Conservation (phyloP, 2,329 filamentous ascomycete genomes). For the Celoporthe dispersa region DNA sequence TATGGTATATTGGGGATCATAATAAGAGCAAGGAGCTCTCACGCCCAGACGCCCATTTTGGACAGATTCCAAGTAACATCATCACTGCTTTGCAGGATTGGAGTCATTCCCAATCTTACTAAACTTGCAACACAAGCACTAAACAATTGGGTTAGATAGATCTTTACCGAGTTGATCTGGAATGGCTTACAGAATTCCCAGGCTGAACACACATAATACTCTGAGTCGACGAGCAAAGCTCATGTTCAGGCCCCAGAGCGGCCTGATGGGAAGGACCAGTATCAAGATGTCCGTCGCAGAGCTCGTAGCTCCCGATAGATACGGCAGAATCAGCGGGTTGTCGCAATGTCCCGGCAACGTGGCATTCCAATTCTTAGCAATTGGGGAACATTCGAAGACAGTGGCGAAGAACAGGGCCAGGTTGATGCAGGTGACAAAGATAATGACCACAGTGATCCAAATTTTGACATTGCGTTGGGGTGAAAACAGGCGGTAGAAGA, state of each 20-base stretch:
- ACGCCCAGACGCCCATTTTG: neutral
- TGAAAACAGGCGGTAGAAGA: neutral
- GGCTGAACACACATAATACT: neutral
- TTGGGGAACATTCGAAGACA: neutral
- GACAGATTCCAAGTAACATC: conserved; percentile 4
- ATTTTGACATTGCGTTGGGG: neutral
- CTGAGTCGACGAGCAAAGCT: neutral
- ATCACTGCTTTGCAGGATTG: neutral
- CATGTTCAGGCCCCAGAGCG: neutral
- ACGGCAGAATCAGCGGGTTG: neutral
- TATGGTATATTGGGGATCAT: neutral
- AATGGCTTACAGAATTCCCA: neutral
- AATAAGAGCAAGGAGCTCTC: neutral
- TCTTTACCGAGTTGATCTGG: neutral
- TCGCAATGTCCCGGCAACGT: neutral
- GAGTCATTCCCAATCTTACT: neutral
- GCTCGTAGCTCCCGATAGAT: neutral
- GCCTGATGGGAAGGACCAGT: neutral
- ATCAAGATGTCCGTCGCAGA: conserved; percentile 2
- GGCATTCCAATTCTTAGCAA: neutral
- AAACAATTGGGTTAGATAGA: neutral
- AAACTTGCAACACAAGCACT: neutral
- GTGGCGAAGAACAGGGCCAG: neutral
- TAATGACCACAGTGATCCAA: neutral
- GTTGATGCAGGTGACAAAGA: neutral